Conservation (phyloP, 1,284 basidiomycete species). For the Somion occarium region DNA sequence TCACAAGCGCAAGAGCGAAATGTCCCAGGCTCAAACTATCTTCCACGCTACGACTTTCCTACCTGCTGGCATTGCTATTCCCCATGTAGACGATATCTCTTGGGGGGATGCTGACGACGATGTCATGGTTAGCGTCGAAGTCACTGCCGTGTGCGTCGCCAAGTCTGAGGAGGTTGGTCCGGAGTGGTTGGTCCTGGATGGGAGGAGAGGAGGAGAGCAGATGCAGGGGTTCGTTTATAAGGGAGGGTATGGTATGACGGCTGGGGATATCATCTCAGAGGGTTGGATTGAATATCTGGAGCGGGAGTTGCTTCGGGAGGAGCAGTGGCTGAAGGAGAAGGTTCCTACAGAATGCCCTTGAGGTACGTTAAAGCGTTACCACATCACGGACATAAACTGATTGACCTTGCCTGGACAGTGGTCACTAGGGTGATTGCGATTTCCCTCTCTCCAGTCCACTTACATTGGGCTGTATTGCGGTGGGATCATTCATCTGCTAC, state of each 20-base stretch:
- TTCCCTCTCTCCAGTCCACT: too few relatives aligned
- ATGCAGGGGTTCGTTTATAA: constrained; percentile 11
- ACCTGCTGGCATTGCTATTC: constrained; percentile 9
- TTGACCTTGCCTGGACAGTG: too few relatives aligned
- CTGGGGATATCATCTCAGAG: constrained; percentile 4
- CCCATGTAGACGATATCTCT: constrained; percentile 3
- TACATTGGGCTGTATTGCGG: too few relatives aligned
- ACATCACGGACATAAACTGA: too few relatives aligned
- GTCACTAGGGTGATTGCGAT: too few relatives aligned
- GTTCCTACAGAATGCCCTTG: too few relatives aligned
- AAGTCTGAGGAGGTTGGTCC: constrained; percentile 3
- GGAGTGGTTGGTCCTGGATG: constrained; percentile 10
- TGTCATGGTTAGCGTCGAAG: constrained; percentile 9
- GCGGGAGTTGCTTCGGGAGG: constrained; percentile 2
- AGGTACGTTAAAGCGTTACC: too few relatives aligned
- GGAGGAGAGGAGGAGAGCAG: constrained; percentile 11
- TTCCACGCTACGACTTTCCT: constrained; percentile 11
- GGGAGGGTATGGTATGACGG: constrained; percentile 1
- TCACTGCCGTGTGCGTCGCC: constrained; percentile 10
- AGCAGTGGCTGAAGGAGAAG: not conserved
- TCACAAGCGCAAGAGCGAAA: constrained; percentile 5
- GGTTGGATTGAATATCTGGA: constrained; percentile 11
- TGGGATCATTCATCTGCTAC: too few relatives aligned
- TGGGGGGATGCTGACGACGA: constrained; percentile 8
- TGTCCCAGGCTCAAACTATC: not conserved